Evolutionary conservation across 306 rosid genomes (phyloP).

Genomic region (Ochetophila trinervis): DNA sequence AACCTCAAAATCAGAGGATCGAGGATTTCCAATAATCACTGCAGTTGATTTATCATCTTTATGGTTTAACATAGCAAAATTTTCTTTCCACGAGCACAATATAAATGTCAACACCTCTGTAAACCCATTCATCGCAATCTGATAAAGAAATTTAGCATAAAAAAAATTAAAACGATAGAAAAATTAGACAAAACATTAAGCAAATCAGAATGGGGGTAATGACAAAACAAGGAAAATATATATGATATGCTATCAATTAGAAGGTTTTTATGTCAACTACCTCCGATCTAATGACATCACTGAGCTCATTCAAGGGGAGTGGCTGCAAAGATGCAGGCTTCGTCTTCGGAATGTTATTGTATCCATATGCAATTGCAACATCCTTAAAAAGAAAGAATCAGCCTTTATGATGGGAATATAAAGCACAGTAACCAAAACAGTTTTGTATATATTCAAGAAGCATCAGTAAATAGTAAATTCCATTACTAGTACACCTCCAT

Average conservation of each 20-base stretch:
- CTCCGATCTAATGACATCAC: constrained; percentile 79
- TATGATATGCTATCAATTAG: constrained; percentile 14
- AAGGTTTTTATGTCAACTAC: constrained; percentile 32
- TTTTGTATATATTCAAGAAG: background rate
- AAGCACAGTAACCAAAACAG: constrained; percentile 10
- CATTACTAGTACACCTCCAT: constrained; percentile 65
- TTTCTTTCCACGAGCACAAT: constrained; percentile 77
- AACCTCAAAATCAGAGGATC: constrained; percentile 90
- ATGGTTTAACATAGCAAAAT: constrained; percentile 73
- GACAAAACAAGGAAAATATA: background rate
- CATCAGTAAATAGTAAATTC: constrained; percentile 12
- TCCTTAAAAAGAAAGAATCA: constrained; percentile 45
- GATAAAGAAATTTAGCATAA: constrained; percentile 23
- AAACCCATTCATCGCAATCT: constrained; percentile 83
- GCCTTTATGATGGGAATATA: constrained; percentile 15
- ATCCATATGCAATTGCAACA: constrained; percentile 93
- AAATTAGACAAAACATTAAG: background rate
- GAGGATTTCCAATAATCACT: constrained; percentile 80
- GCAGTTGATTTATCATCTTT: constrained; percentile 65
- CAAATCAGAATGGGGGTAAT: background rate
- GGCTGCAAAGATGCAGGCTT: constrained; percentile 67
- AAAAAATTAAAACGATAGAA: background rate
- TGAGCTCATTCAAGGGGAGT: constrained; percentile 69
- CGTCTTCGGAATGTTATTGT: constrained; percentile 62
- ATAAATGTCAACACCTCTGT: constrained; percentile 90